A percentile compares a stretch with the other conserved stretches of the same genome.
phyloP scores from a whole-genome alignment of 305 asterid species.

The Fraxinus angustifolia region DNA sequence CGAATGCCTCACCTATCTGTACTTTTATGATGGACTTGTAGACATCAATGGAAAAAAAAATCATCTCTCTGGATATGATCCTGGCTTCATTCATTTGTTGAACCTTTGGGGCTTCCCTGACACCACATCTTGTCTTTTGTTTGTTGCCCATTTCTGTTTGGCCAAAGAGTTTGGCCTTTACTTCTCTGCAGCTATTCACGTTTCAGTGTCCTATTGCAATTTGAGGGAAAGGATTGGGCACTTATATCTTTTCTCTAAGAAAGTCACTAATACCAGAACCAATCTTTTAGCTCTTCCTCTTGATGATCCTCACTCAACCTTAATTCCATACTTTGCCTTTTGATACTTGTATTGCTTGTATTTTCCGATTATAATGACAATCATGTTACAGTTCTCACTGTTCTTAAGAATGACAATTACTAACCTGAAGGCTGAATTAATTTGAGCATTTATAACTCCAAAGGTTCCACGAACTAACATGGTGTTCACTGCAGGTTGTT shows the following conservation, averaged over 20 bases:
- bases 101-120: background rate
- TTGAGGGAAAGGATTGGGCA: background rate
- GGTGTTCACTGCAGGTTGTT: constrained; percentile 28
- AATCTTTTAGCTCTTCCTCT: background rate
- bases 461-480: constrained; percentile 4
- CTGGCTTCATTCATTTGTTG: background rate
- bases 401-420: background rate
- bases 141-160: background rate
- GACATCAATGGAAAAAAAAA: background rate
- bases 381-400: background rate
- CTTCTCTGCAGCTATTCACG: background rate
- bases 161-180: background rate
- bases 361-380: background rate
- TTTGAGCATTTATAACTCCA: background rate
- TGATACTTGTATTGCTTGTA: background rate
- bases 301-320: background rate
- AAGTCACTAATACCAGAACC: background rate
- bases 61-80: background rate
- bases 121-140: background rate
- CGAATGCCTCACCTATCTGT: background rate
- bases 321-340: background rate
- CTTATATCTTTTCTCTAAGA: background rate
- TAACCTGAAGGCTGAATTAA: background rate
- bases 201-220: background rate
- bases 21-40: background rate